A percentile compares a stretch with the other conserved stretches of the same genome.
Evolutionary conservation across 23 red algal species (phyloP).

Genomic region (Pyropia haitanensis): DNA sequence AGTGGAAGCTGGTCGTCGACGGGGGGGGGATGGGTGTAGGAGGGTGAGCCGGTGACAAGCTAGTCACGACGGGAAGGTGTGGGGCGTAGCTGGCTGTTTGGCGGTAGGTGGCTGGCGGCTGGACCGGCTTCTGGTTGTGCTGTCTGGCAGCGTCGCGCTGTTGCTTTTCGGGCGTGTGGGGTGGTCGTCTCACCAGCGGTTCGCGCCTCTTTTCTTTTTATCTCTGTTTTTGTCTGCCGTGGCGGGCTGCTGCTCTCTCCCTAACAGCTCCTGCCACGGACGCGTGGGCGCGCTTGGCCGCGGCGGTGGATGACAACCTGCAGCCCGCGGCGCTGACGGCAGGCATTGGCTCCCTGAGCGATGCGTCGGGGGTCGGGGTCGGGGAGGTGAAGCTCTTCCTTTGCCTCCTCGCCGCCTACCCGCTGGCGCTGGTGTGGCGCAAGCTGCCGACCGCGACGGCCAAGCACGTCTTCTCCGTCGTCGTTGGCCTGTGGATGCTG

Average conservation of each 20-base stretch:
- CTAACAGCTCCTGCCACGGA: slow-evolving; percentile 3
- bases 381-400: slow-evolving; percentile 61
- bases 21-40: too few species aligned
- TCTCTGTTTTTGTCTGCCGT: too few species aligned
- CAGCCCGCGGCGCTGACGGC: slow-evolving; percentile 37
- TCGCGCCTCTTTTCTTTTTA: too few species aligned
- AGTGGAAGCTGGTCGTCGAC: too few species aligned
- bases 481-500: slow-evolving; percentile 70
- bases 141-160: too few species aligned
- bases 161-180: too few species aligned
- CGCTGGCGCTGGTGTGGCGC: slow-evolving; percentile 57
- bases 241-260: not conserved
- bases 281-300: slow-evolving; percentile 5
- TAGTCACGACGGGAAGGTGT: too few species aligned
- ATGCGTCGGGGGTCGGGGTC: slow-evolving; percentile 26
- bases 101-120: too few species aligned
- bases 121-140: too few species aligned
- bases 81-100: too few species aligned
- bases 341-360: slow-evolving; percentile 26
- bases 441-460: slow-evolving; percentile 15
- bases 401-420: slow-evolving; percentile 43
- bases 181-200: too few species aligned
- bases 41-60: too few species aligned
- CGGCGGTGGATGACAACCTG: slow-evolving; percentile 26
- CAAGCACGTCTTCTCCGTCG: slow-evolving; percentile 60